Conservation (phyloP, 805 yeast species). For the Ogataea minuta region DNA sequence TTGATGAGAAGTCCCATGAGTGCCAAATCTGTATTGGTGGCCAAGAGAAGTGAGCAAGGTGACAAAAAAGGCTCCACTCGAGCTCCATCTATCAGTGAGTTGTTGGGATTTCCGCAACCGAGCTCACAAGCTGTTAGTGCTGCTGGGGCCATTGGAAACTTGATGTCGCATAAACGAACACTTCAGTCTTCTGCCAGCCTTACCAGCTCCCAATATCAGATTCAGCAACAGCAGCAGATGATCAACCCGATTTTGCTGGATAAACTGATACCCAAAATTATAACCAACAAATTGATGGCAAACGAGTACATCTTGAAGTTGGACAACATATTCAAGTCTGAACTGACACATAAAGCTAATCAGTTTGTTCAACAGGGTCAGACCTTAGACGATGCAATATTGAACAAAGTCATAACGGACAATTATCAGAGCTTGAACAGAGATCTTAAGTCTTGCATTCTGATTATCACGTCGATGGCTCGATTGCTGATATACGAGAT, state of each 20-base stretch:
- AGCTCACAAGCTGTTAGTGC: slow-evolving; percentile 36
- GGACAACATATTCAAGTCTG: slow-evolving; percentile 35
- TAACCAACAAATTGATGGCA: slow-evolving; percentile 29
- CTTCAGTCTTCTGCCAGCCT: slow-evolving; percentile 21
- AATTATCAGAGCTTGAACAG: slow-evolving; percentile 31
- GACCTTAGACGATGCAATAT: slow-evolving; percentile 32
- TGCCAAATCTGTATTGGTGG: slow-evolving; percentile 1
- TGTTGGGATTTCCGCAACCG: slow-evolving; percentile 30
- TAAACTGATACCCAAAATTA: slow-evolving; percentile 31
- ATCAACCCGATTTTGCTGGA: slow-evolving; percentile 35
- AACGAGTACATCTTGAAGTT: slow-evolving; percentile 34
- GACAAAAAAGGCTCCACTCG: slow-evolving; percentile 15
- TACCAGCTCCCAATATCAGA: slow-evolving; percentile 21
- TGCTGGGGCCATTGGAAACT: slow-evolving; percentile 35
- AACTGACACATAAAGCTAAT: slow-evolving; percentile 30
- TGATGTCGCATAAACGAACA: slow-evolving; percentile 31
- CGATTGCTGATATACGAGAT: slow-evolving; percentile 36
- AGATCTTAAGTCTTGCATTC: slow-evolving; percentile 33
- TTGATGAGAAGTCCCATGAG: background rate
- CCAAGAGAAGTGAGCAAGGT: slow-evolving; percentile 7
- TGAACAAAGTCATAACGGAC: slow-evolving; percentile 32
- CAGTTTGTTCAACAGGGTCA: slow-evolving; percentile 29
- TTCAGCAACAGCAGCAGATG: slow-evolving; percentile 30
- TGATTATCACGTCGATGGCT: slow-evolving; percentile 37
- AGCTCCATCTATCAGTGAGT: slow-evolving; percentile 29